Evolutionary conservation across 169 alveolate species (phyloP).

Genomic region (Cardiosporidium cionae): DNA sequence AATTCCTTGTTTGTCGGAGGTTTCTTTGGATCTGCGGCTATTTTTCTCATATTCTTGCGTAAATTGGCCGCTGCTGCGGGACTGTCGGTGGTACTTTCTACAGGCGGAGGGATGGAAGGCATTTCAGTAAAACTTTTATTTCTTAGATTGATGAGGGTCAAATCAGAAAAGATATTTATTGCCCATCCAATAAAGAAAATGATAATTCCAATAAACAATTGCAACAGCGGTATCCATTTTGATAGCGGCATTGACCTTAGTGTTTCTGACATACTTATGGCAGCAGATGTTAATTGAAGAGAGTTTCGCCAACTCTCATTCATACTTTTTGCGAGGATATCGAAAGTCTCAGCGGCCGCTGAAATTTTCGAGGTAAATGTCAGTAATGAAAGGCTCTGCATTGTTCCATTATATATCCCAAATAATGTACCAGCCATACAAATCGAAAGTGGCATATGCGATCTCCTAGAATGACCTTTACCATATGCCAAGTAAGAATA

Average conservation of each 20-base stretch:
- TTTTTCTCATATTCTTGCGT: too few species aligned
- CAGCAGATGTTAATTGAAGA: too few species aligned
- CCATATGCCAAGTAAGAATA: background rate
- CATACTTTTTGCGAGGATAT: too few species aligned
- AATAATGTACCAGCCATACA: background rate
- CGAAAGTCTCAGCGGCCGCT: background rate
- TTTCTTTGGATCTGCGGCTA: too few species aligned
- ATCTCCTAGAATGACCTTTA: background rate
- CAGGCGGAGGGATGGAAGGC: too few species aligned
- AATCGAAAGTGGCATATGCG: background rate
- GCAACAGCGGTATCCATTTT: too few species aligned
- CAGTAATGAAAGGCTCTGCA: background rate
- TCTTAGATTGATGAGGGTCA: background rate
- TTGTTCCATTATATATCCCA: background rate
- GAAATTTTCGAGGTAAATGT: background rate
- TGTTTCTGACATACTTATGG: too few species aligned
- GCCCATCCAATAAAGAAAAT: background rate
- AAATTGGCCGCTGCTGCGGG: background rate
- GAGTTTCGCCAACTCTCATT: too few species aligned
- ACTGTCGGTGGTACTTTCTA: background rate
- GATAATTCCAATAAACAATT: too few species aligned
- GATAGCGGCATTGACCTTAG: too few species aligned
- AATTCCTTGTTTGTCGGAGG: too few species aligned
- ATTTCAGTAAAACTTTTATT: background rate
- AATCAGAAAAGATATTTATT: background rate